Conservation (phyloP, 352 stramenopile species). For the Thalassiosira tumida region DNA sequence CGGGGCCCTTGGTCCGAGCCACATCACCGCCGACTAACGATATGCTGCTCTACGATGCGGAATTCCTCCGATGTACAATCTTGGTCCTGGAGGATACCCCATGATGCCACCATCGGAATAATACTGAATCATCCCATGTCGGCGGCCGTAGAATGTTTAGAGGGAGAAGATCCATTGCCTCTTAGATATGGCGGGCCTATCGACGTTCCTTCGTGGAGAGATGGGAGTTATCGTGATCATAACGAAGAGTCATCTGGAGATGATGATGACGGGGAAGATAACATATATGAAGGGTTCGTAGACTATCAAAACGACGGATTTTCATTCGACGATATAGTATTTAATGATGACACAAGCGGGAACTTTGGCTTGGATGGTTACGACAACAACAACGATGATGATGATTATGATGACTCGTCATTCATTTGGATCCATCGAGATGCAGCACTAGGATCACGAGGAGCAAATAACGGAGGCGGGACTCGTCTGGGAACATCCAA, state of each 20-base stretch:
- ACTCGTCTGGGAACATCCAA: conserved; percentile 49
- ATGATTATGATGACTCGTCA: conserved; percentile 57
- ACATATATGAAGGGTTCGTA: conserved; percentile 65
- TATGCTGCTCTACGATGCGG: conserved; percentile 66
- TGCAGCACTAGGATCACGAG: no score
- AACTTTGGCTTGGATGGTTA: conserved; percentile 3
- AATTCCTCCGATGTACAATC: conserved; percentile 62
- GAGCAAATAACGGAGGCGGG: conserved; percentile 23
- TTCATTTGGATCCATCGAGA: conserved; percentile 79
- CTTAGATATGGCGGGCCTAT: conserved; percentile 72
- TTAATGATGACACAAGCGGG: conserved; percentile 33
- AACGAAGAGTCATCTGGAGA: conserved; percentile 19
- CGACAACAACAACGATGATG: no score
- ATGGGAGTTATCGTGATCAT: conserved; percentile 64
- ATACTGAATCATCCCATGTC: conserved; percentile 70
- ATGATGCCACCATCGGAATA: conserved; percentile 62
- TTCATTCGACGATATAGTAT: conserved; percentile 4
- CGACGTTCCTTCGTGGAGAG: conserved; percentile 59
- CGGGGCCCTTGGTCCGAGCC: conserved; percentile 43
- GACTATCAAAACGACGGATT: conserved; percentile 44
- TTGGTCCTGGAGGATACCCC: conserved; percentile 62
- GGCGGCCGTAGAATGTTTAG: conserved; percentile 58
- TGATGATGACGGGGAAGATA: conserved; percentile 49
- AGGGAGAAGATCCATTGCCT: conserved; percentile 44
- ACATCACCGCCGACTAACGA: conserved; percentile 43